Evolutionary conservation across 345 rosid genomes (phyloP), one percentile per base, ranked within the genome.

Genomic region (Populus simonii): DNA sequence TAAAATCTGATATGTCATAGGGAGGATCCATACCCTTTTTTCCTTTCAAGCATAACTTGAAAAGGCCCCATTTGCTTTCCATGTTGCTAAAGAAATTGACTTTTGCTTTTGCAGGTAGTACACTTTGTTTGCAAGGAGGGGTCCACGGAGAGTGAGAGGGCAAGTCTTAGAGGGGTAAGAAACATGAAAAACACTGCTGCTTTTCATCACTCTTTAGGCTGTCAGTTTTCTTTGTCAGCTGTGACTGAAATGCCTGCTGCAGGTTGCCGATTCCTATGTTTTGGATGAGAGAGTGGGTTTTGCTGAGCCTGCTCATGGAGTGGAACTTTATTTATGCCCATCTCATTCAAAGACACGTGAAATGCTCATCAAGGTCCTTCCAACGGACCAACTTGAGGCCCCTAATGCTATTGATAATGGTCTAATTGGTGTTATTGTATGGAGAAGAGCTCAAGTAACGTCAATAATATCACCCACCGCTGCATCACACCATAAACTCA

Each of bases 381-480:
- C 97, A 1, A 84, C 85, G 81, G 96, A 87, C 61, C 93, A 96
- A 78, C 79, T 86, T 17, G 90, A 92, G 53, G 86, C 85, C 68
- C 78, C 90, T 66, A 84, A 87, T 71, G 81, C 89, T 80, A 85
- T 96, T 74, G 94, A 91, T 73, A 77, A 84, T 79, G 98, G 96
- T 74, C 88, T 96, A 76, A 86, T 96, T 76, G 99, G 99, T 71
- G 97, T 94, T 80, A 89, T 94, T 86, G 93, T 96, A 72, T 96
- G 98, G 98, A 89, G 97, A 85, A 92, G 92, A 88, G 83, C 91
- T 76, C 97, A 89, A 77, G 76, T 80, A 72, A 74, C 87, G 35
- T 71, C 90, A 39, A 66, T 90, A 66, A 61, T 80, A 47, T 85
- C 90, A 79, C 88, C 88, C 76, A 84, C 86, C 82, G 82, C 91